phyloP scores from a whole-genome alignment of 1,139 yeast genomes.

The Candida sp. region DNA sequence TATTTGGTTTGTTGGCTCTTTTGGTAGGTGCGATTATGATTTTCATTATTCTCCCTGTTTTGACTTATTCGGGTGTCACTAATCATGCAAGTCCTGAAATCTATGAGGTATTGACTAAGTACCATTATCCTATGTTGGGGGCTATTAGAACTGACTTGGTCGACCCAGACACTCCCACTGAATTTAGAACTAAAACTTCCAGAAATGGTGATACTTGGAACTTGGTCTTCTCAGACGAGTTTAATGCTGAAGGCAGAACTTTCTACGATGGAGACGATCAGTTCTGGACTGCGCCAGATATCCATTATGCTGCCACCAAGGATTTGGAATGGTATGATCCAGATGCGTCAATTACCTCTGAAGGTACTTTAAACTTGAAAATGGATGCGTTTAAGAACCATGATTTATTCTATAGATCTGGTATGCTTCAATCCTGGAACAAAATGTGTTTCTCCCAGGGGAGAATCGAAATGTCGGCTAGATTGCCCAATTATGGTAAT shows the following conservation, averaged over 20 bases:
- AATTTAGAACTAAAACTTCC: slow-evolving; percentile 43
- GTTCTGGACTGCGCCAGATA: slow-evolving; percentile 72
- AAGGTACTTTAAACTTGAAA: slow-evolving; percentile 60
- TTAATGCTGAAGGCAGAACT: slow-evolving; percentile 77
- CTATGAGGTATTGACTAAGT: slow-evolving; percentile 48
- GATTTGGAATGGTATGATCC: slow-evolving; percentile 91
- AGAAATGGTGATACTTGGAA: slow-evolving; percentile 61
- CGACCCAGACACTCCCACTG: slow-evolving; percentile 75
- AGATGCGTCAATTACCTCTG: slow-evolving; percentile 67
- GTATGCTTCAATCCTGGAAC: slow-evolving; percentile 88
- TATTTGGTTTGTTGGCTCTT: slow-evolving; percentile 54
- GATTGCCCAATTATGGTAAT: slow-evolving; percentile 69
- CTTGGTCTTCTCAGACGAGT: slow-evolving; percentile 79
- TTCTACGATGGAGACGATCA: slow-evolving; percentile 83
- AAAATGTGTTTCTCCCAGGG: slow-evolving; percentile 81
- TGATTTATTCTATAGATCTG: slow-evolving; percentile 70
- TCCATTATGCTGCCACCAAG: slow-evolving; percentile 75
- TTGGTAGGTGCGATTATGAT: slow-evolving; percentile 59
- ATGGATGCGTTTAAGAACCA: slow-evolving; percentile 75
- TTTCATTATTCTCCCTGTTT: slow-evolving; percentile 69
- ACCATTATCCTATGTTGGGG: slow-evolving; percentile 55
- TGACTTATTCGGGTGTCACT: slow-evolving; percentile 67
- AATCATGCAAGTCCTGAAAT: slow-evolving; percentile 23
- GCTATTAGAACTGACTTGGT: slow-evolving; percentile 62
- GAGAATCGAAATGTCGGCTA: slow-evolving; percentile 61